phyloP scores from a whole-genome alignment of 2,329 filamentous ascomycete species.

The Tolypocladium ovalisporum region DNA sequence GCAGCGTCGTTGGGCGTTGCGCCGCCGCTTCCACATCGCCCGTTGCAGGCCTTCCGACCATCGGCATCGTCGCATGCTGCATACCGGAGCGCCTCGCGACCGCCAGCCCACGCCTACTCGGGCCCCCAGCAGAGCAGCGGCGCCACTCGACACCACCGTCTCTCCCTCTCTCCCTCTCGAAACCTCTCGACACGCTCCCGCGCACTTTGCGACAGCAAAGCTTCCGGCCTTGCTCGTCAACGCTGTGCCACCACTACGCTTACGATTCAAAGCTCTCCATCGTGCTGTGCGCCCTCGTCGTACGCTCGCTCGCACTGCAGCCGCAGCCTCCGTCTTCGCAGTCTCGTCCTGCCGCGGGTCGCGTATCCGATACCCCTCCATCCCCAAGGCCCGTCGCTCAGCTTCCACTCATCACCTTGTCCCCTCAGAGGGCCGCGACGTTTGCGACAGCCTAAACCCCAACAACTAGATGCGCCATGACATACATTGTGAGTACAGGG shows the following conservation, averaged over 20 bases:
- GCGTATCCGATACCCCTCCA: neutral
- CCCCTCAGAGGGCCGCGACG: neutral
- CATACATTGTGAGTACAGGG: slow-evolving; percentile 26
- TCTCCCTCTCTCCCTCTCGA: neutral
- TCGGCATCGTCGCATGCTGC: neutral
- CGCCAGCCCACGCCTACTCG: neutral
- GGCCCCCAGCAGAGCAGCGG: neutral
- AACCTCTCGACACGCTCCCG: neutral
- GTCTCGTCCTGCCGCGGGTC: neutral
- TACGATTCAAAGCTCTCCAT: neutral
- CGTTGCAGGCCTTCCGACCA: neutral
- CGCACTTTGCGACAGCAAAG: neutral
- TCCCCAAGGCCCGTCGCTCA: neutral
- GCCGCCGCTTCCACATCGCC: neutral
- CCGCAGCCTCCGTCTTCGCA: neutral
- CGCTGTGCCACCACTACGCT: neutral
- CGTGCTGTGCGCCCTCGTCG: neutral
- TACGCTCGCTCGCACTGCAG: neutral
- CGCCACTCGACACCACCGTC: neutral
- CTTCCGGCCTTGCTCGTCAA: neutral
- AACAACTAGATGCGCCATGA: slow-evolving; percentile 22
- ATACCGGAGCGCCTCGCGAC: neutral
- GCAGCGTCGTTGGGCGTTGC: neutral
- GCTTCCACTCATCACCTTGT: neutral
- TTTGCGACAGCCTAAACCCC: slow-evolving; percentile 9